These are phyloP conservation scores for Phyllosticta citriasiana DNA, from an alignment of 2,329 filamentous ascomycete genomes.

Conservation along the genomic window DNA sequence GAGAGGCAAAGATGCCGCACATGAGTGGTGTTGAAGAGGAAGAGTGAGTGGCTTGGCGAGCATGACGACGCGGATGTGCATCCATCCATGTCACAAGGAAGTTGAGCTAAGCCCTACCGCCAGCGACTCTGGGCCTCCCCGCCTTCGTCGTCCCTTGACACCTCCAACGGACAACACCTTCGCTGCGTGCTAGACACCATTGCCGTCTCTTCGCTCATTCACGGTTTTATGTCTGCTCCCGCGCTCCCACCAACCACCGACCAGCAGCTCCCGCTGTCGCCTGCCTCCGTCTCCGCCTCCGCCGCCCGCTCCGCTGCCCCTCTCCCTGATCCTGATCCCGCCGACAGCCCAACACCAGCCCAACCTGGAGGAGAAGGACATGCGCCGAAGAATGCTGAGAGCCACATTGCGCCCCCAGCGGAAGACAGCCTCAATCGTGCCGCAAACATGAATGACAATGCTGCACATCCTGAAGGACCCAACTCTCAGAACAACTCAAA, in stretches of 20 bases:
- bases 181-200: background rate
- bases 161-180: background rate
- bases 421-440: background rate
- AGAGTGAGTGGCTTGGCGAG: constrained; percentile 1
- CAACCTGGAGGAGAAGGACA: background rate
- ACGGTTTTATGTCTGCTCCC: background rate
- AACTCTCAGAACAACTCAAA: background rate
- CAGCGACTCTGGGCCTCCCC: background rate
- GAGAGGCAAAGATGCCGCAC: constrained; percentile 44
- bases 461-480: background rate
- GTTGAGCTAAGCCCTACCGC: constrained; percentile 5
- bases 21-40: constrained; percentile 14
- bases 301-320: background rate
- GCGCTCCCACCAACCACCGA: background rate
- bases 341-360: background rate
- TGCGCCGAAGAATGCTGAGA: background rate
- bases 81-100: background rate
- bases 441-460: background rate
- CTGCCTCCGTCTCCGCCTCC: background rate
- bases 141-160: background rate
- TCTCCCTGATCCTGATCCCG: background rate
- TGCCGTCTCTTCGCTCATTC: background rate
- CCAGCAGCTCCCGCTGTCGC: background rate
- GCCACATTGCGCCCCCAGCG: background rate
- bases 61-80: constrained; percentile 3